Conservation (phyloP, 768 basidiomycete species). For the Kwoniella europaea region DNA sequence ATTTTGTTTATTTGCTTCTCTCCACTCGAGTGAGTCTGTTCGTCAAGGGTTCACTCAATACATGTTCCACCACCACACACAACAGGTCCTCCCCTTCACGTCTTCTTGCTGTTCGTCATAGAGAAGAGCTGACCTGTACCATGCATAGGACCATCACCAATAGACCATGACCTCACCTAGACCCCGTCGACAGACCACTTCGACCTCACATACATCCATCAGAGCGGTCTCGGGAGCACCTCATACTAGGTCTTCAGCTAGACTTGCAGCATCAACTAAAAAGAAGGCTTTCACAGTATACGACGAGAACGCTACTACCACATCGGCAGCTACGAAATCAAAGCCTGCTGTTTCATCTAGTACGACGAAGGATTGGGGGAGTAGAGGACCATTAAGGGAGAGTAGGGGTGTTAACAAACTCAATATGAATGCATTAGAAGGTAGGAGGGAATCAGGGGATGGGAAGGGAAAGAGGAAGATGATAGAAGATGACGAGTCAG, state of each 20-base stretch:
- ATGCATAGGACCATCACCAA: background rate
- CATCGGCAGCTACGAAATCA: background rate
- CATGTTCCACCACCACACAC: background rate
- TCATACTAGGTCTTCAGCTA: constrained; percentile 22
- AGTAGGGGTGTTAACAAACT: constrained; percentile 14
- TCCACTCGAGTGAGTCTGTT: constrained; percentile 1
- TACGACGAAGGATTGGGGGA: constrained; percentile 18
- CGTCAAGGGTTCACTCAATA: background rate
- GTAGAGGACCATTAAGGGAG: constrained; percentile 21
- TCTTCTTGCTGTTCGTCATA: background rate
- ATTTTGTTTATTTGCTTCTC: background rate
- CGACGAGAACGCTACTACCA: constrained; percentile 19
- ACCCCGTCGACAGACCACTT: constrained; percentile 15
- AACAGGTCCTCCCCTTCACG: background rate
- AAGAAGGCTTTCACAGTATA: constrained; percentile 8
- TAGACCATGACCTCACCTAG: constrained; percentile 24
- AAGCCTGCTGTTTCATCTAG: background rate
- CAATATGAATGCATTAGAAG: constrained; percentile 8
- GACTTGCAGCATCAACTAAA: constrained; percentile 8
- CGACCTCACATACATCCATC: constrained; percentile 7
- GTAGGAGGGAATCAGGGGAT: constrained; percentile 4
- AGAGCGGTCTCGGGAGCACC: constrained; percentile 4
- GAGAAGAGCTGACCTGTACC: background rate
- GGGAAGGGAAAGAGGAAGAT: constrained; percentile 4
- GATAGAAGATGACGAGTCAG: constrained; percentile 1